phyloP scores from a whole-genome alignment of 805 yeast genomes.

The Spathaspora sp. region DNA sequence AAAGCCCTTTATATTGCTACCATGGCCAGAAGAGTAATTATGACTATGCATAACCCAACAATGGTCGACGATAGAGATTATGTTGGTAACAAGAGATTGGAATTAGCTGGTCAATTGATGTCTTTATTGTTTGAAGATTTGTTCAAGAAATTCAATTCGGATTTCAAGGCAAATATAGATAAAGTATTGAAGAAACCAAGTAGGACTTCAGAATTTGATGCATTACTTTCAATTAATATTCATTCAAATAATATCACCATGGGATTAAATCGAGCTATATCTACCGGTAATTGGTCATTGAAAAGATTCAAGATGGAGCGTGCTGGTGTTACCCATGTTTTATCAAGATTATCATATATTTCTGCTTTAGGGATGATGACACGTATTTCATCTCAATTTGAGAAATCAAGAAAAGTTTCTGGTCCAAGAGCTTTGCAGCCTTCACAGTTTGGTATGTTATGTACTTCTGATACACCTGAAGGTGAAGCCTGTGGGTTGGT shows the following conservation, averaged over 20 bases:
- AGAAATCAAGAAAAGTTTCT: conserved; percentile 94
- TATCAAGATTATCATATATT: conserved; percentile 86
- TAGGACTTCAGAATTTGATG: conserved; percentile 93
- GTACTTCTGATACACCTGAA: conserved; percentile 98
- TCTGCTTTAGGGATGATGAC: conserved; percentile 99
- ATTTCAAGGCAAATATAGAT: conserved; percentile 91
- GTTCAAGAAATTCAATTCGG: conserved; percentile 92
- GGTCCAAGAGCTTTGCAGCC: conserved; percentile 99
- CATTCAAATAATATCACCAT: conserved; percentile 91
- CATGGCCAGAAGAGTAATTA: conserved; percentile 94
- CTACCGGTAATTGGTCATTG: conserved; percentile 98
- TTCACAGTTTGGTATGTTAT: conserved; percentile 97
- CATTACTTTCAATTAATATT: conserved; percentile 80
- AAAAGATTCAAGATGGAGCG: conserved; percentile 99
- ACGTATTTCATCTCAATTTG: conserved; percentile 97
- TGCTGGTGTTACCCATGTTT: conserved; percentile 97
- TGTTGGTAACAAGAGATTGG: conserved; percentile 96
- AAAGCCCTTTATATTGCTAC: conserved; percentile 92
- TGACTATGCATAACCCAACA: conserved; percentile 91
- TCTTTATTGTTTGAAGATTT: conserved; percentile 93
- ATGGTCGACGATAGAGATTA: conserved; percentile 99
- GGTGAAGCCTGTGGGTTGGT: conserved; percentile 99
- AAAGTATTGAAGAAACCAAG: conserved; percentile 91
- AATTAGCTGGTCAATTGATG: conserved; percentile 96
- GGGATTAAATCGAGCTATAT: conserved; percentile 93